Base-by-base conservation (phyloP, 805 yeast species). In the Scheffersomyces stipitis region DNA sequence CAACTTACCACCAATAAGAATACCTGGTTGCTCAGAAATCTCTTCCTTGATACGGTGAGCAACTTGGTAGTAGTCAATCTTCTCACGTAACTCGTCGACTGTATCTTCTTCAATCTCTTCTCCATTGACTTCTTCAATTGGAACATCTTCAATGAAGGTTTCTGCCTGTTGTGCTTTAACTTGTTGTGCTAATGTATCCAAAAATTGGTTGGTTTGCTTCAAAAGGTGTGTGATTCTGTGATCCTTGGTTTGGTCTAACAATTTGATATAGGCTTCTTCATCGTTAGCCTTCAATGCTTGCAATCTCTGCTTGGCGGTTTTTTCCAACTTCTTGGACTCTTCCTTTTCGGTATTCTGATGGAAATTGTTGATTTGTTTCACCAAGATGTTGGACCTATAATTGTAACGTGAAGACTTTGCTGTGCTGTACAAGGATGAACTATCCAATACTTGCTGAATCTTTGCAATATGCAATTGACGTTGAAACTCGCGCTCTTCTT, bases 261-360 rank as follows among this genome's bases (percentile, higher is more conserved):
- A 75, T 55, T 85, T 85, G 58, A 86, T 75, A 66, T 86, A 86
- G 2, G 93, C 93, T 56, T 86, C 95, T 61, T 86, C 95, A 67
- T 86, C 95, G 58, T 86, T 85, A 13, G 90, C 86, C 60, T 83
- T 84, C 70, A 86, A 76, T 18, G 93, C 93, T 53, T 83, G 89
- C 62, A 86, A 75, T 77, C 95, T 83, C 57, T 84, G 90, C 54
- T 82, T 85, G n/a, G 95, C 95, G 18, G 81, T 85, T 56, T 78
- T 80, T 60, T 86, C 93, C 43, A 83, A 62, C 59, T 82, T 76
- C 64, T 76, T 83, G 43, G 80, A 77, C 60, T 85, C 93, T 38
- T 86, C 95, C 56, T 77, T 81, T 56, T 84, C 93, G 17, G 80
- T 72, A 38, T 64, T 63, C 40, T 64, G 66, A 49, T 82, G 88